Conservation (phyloP, 2,329 filamentous ascomycete species). For the Microsporum ferrugineum region DNA sequence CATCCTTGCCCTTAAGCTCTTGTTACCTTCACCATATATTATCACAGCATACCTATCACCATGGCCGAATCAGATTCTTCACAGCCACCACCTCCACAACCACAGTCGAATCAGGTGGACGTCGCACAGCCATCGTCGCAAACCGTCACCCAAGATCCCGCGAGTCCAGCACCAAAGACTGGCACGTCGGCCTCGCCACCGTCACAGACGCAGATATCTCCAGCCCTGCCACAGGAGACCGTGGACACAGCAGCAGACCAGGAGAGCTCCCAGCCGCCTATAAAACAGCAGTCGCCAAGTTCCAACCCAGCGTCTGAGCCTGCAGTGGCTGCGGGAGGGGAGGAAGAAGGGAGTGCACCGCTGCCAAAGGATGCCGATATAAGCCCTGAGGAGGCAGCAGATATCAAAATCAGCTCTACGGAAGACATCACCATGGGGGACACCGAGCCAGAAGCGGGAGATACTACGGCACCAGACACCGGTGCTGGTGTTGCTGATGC, state of each 20-base stretch:
- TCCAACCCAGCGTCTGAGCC: neutral
- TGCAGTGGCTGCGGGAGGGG: neutral
- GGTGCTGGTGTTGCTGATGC: constrained; percentile 8
- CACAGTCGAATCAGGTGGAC: constrained; percentile 10
- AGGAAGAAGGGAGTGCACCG: constrained; percentile 1
- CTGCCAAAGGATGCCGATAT: constrained; percentile 4
- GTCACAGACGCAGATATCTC: neutral
- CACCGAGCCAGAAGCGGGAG: constrained; percentile 10
- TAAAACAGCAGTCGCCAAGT: neutral
- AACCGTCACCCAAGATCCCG: constrained; percentile 16
- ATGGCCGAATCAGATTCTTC: constrained; percentile 26
- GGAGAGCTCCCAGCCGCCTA: neutral
- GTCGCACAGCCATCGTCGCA: constrained; percentile 15
- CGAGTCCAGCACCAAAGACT: constrained; percentile 10
- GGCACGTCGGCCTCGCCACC: constrained; percentile 12
- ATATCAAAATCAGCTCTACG: neutral
- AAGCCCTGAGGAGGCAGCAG: neutral
- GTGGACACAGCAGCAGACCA: neutral
- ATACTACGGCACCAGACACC: constrained; percentile 10
- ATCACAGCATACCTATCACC: constrained; percentile 13
- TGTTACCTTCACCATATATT: neutral
- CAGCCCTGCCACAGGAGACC: neutral
- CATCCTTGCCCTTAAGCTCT: constrained; percentile 13
- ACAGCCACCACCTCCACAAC: constrained; percentile 16
- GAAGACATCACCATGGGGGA: constrained; percentile 15